Evolutionary conservation across 352 stramenopile species (phyloP).

Genomic region (Globisporangium heterothallicum): DNA sequence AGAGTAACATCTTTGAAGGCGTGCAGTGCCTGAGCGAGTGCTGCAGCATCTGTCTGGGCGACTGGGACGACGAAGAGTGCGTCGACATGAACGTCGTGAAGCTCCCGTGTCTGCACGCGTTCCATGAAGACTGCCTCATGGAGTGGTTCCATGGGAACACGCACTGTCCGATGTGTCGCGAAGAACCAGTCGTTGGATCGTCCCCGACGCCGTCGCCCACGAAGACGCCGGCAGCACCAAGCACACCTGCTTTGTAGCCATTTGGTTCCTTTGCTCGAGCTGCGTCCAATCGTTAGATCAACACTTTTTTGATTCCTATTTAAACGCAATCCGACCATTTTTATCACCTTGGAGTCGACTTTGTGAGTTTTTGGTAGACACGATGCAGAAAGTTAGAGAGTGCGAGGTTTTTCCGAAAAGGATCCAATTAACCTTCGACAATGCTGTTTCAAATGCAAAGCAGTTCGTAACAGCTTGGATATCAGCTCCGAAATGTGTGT

Average conservation of each 20-base stretch:
- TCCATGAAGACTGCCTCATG: conserved; percentile 85
- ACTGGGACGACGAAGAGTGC: conserved; percentile 82
- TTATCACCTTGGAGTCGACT: no score
- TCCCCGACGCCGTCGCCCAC: conserved; percentile 2
- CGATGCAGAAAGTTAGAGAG: no score
- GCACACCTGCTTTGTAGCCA: background rate
- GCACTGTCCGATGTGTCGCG: conserved; percentile 84
- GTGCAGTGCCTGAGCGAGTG: conserved; percentile 59
- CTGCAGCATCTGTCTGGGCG: conserved; percentile 80
- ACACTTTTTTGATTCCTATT: conserved; percentile 1
- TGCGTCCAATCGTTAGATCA: background rate
- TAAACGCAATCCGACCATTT: no score
- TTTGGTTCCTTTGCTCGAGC: no score
- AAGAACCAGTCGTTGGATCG: conserved; percentile 41
- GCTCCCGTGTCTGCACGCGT: conserved; percentile 76
- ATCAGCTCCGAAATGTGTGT: no score
- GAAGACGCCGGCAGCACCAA: background rate
- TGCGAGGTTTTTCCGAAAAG: no score
- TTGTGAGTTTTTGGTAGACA: no score
- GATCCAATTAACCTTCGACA: no score
- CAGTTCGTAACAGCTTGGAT: no score
- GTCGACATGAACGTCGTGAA: conserved; percentile 78
- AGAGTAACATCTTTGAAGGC: conserved; percentile 50
- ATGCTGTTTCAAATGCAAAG: no score
- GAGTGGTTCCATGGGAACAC: conserved; percentile 80